Evolutionary conservation across 2,329 filamentous ascomycete genomes (phyloP), one percentile per base, ranked within the genome.

Genomic region (Epichloe typhina): DNA sequence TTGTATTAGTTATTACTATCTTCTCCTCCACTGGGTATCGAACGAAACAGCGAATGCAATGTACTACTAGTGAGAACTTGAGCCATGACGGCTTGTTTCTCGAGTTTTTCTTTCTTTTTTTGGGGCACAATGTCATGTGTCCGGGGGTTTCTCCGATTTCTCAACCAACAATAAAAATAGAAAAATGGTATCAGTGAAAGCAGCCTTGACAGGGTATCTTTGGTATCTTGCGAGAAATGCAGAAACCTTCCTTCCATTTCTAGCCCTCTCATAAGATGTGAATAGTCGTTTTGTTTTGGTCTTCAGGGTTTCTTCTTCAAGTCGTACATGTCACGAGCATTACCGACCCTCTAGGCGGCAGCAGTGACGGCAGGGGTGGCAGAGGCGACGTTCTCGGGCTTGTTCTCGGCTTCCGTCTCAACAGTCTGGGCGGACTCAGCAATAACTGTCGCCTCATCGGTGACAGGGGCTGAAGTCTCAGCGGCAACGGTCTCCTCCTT

Each of bases 201-300:
- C 70, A 73, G 69, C 72, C 68, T 73, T 65, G 68, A 72, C 68
- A 71, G 73, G 73, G 73, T 75, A 75, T 75, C 72, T 74, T 51
- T 69, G 70, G 67, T 69, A 69, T 69, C 67, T 69, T 67, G 64
- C 63, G 64, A 68, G 62, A 76, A 75, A 77, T 76, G 73, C 74
- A 76, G 69, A 73, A 49, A 70, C 71, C 62, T 60, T 69, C 66
- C 66, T 65, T 67, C 70, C 72, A 67, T 70, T 67, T 71, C 70
- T 62, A 68, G 68, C 69, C 69, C 67, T 65, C 64, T 62, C 64
- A 65, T 64, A 60, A 61, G 58, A 60, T 46, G 45, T 59, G 58
- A 59, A 58, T 55, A 37, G 45, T 55, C 53, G 53, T 59, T 56
- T 53, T 58, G 52, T 42, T 37, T 38, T 26, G 37, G 55, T 58